These are phyloP conservation scores for Xylaria sp. DNA, from an alignment of 2,329 filamentous ascomycete species.

Conservation along the genomic window DNA sequence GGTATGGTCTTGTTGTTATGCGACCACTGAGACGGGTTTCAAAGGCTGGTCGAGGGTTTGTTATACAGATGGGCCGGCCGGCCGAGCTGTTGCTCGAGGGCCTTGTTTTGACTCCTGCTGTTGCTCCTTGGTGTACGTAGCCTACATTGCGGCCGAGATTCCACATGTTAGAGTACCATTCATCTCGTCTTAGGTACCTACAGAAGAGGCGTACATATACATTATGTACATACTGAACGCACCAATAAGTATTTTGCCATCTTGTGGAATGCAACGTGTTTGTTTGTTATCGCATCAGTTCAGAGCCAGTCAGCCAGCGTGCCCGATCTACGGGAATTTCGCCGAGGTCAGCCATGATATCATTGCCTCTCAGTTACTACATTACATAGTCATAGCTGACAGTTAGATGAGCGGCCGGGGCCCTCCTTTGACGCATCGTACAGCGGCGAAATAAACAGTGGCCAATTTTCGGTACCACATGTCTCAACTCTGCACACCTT, in stretches of 20 bases:
- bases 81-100: slow-evolving; percentile 21
- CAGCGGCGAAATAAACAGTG: slow-evolving; percentile 32
- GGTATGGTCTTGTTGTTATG: slow-evolving; percentile 34
- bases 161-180: slow-evolving; percentile 28
- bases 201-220: slow-evolving; percentile 29
- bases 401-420: slow-evolving; percentile 31
- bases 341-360: slow-evolving; percentile 43
- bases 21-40: slow-evolving; percentile 30
- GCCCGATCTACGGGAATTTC: slow-evolving; percentile 42
- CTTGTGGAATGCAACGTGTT: slow-evolving; percentile 43
- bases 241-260: slow-evolving; percentile 37
- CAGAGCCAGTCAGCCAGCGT: slow-evolving; percentile 25
- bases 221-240: slow-evolving; percentile 30
- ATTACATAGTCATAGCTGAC: slow-evolving; percentile 23
- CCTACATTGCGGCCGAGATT: slow-evolving; percentile 21
- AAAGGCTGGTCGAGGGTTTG: slow-evolving; percentile 16
- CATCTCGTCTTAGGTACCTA: slow-evolving; percentile 9
- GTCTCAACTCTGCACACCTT: slow-evolving; percentile 23
- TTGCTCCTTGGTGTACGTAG: slow-evolving; percentile 15
- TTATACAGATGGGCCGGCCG: slow-evolving; percentile 19
- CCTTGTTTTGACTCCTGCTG: slow-evolving; percentile 17
- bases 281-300: slow-evolving; percentile 39
- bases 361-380: slow-evolving; percentile 38
- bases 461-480: slow-evolving; percentile 32
- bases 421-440: slow-evolving; percentile 33